phyloP scores from a whole-genome alignment of 2,329 filamentous ascomycete species.

The Metarhizium humberi region DNA sequence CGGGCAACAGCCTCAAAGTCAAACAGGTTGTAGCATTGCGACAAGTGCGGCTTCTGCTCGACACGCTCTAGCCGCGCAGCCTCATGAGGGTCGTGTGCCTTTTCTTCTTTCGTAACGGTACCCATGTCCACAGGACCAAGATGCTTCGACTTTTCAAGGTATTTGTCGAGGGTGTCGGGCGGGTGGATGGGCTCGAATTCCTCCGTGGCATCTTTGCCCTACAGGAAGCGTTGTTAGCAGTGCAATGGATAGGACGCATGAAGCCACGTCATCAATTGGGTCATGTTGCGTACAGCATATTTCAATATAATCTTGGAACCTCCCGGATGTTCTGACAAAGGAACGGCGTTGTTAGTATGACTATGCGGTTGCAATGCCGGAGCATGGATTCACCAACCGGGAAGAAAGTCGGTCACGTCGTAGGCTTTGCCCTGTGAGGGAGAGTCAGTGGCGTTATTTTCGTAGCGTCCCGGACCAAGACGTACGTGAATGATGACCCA shows the following conservation, averaged over 20 bases:
- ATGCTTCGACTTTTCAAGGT: slow-evolving; percentile 77
- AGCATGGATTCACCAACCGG: slow-evolving; percentile 37
- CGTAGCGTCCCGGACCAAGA: background rate
- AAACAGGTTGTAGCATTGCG: slow-evolving; percentile 86
- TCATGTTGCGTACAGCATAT: slow-evolving; percentile 55
- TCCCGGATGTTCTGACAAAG: slow-evolving; percentile 65
- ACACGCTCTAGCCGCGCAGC: slow-evolving; percentile 63
- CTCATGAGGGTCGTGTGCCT: slow-evolving; percentile 54
- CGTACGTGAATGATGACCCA: slow-evolving; percentile 81
- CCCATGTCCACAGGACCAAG: slow-evolving; percentile 83
- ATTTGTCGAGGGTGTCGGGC: slow-evolving; percentile 79
- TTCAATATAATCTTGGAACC: slow-evolving; percentile 91
- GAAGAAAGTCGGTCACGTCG: slow-evolving; percentile 84
- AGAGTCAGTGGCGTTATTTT: background rate
- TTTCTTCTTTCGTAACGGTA: slow-evolving; percentile 64
- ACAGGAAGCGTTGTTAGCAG: background rate
- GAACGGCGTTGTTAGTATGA: background rate
- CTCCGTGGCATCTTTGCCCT: slow-evolving; percentile 86
- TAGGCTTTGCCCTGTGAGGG: slow-evolving; percentile 62
- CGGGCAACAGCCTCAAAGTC: slow-evolving; percentile 94
- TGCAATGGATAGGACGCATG: background rate
- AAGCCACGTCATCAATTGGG: background rate
- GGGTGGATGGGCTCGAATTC: slow-evolving; percentile 86
- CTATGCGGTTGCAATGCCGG: background rate
- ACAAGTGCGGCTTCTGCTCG: slow-evolving; percentile 65